Percentiles rank a stretch among this genome's conserved stretches.
phyloP scores from a whole-genome alignment of 352 stramenopile species.

The Globisporangium mamillatum region DNA sequence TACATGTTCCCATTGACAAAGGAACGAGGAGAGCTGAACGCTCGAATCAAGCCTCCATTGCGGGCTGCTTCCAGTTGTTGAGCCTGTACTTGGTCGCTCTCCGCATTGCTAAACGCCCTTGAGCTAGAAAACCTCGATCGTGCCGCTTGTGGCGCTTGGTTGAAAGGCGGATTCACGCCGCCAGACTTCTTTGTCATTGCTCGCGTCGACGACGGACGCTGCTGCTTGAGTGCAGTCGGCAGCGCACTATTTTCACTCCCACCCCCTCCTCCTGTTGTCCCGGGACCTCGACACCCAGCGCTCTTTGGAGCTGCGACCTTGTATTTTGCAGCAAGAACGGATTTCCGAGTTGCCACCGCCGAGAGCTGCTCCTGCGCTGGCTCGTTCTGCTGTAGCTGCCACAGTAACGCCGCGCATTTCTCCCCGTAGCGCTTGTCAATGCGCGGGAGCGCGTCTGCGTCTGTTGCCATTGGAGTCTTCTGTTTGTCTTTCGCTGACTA shows the following conservation, averaged over 20 bases:
- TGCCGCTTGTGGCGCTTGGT: not conserved
- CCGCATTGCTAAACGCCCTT: not conserved
- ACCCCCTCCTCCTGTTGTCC: not conserved
- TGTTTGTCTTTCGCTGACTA: not conserved
- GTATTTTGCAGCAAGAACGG: constrained; percentile 4
- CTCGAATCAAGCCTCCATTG: not conserved
- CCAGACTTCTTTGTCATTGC: not conserved
- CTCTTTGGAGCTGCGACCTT: constrained; percentile 10
- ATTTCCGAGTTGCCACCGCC: not conserved
- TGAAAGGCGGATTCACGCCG: not conserved
- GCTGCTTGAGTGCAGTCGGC: not conserved
- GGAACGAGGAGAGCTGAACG: constrained; percentile 6
- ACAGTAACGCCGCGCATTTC: constrained; percentile 8
- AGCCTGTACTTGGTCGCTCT: not conserved
- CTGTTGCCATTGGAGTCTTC: not conserved
- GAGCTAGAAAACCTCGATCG: not conserved
- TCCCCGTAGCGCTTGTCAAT: constrained; percentile 16
- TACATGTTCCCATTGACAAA: not conserved
- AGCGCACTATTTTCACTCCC: not conserved
- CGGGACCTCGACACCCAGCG: constrained; percentile 3
- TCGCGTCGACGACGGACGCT: constrained; percentile 11
- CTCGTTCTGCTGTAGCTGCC: constrained; percentile 8
- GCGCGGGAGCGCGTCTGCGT: constrained; percentile 7
- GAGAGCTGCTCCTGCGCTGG: not conserved
- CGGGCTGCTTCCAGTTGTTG: constrained; percentile 10